These are phyloP conservation scores for Didymella arachidicola DNA, from an alignment of 2,329 filamentous ascomycete genomes.

Conservation along the genomic window DNA sequence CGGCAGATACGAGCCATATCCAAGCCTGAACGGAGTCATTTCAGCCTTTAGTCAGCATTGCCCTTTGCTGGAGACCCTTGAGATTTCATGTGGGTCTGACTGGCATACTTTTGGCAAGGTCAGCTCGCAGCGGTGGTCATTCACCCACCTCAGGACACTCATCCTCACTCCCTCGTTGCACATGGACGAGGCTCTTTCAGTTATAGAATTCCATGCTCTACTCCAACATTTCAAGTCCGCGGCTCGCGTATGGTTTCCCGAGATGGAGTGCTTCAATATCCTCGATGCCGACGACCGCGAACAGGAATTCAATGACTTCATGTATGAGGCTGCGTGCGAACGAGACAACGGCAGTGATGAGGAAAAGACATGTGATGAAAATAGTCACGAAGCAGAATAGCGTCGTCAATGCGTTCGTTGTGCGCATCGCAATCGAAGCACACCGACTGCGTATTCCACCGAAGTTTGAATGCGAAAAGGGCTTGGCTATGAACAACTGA, in stretches of 20 bases:
- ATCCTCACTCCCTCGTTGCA: not conserved
- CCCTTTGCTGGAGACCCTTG: not conserved
- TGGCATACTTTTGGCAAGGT: not conserved
- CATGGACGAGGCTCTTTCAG: not conserved
- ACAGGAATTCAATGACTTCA: not conserved
- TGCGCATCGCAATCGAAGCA: not conserved
- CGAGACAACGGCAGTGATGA: constrained; percentile 1
- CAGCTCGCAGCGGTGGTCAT: not conserved
- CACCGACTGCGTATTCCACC: not conserved
- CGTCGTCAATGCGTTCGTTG: not conserved
- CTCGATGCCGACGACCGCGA: constrained; percentile 3
- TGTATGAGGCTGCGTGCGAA: constrained; percentile 1
- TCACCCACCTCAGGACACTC: not conserved
- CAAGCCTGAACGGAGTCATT: not conserved
- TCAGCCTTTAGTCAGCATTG: not conserved
- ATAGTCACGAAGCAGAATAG: not conserved
- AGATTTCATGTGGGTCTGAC: constrained; percentile 1
- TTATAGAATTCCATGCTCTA: not conserved
- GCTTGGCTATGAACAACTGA: not conserved
- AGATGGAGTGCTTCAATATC: constrained; percentile 4
- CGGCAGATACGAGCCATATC: not conserved
- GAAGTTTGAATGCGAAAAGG: not conserved
- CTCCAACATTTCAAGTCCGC: not conserved
- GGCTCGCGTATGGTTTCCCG: constrained; percentile 1
- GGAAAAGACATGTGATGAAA: too few species aligned